Evolutionary conservation across 768 basidiomycete species (phyloP).

Genomic region (Boletus subparvulus): DNA sequence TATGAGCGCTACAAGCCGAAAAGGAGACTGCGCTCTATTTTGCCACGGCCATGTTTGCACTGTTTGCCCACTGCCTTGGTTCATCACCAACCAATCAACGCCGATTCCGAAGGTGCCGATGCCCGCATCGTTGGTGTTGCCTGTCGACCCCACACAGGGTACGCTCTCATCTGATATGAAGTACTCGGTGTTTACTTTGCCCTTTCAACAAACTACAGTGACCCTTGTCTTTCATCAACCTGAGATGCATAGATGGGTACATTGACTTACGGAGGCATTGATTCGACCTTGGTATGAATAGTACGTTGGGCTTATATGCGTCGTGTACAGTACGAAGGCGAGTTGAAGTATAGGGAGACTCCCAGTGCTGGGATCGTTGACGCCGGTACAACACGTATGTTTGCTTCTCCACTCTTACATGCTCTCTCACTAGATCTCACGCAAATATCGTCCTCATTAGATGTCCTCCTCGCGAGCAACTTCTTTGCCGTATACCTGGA

Average conservation of each 20-base stretch:
- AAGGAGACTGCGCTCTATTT: conserved; percentile 9
- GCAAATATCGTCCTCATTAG: neutral
- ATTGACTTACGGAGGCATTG: conserved; percentile 29
- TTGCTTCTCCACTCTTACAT: no score
- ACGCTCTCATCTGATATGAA: neutral
- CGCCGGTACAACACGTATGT: conserved; percentile 27
- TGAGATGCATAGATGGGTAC: conserved; percentile 20
- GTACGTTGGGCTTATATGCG: neutral
- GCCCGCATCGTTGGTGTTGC: conserved; percentile 31
- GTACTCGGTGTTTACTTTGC: conserved; percentile 8
- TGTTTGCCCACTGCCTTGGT: neutral
- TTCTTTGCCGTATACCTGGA: conserved; percentile 17
- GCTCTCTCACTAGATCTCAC: neutral
- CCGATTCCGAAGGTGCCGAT: conserved; percentile 21
- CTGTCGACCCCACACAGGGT: conserved; percentile 18
- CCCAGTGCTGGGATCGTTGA: conserved; percentile 32
- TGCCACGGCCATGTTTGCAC: conserved; percentile 11
- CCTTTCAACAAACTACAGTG: conserved; percentile 17
- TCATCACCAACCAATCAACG: conserved; percentile 28
- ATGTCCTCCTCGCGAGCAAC: conserved; percentile 24
- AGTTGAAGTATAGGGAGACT: conserved; percentile 14
- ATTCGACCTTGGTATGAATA: conserved; percentile 15
- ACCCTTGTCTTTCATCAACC: neutral
- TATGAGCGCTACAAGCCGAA: neutral
- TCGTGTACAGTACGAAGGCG: conserved; percentile 20